These are phyloP conservation scores for Mollisia scopiformis DNA, from an alignment of 2,329 filamentous ascomycete genomes.

Conservation along the genomic window DNA sequence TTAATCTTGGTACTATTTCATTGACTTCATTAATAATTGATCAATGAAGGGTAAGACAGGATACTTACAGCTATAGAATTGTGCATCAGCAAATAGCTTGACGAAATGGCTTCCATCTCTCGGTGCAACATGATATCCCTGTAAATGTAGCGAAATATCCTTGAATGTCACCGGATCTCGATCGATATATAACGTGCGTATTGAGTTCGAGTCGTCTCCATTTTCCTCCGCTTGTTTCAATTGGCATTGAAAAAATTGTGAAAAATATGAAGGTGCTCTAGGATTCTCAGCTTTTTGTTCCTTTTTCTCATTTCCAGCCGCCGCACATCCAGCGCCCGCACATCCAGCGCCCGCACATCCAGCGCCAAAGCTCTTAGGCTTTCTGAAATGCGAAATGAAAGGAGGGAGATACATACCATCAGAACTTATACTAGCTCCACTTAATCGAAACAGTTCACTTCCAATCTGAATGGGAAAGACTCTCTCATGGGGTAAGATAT, in stretches of 20 bases:
- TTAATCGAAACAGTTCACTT: slow-evolving; percentile 68
- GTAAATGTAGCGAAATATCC: slow-evolving; percentile 88
- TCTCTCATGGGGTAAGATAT: slow-evolving; percentile 41
- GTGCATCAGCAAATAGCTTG: slow-evolving; percentile 89
- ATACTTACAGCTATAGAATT: slow-evolving; percentile 81
- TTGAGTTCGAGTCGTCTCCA: slow-evolving; percentile 34
- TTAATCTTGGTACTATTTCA: slow-evolving; percentile 75
- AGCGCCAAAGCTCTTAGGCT: not conserved
- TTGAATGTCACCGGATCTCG: slow-evolving; percentile 86
- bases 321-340: not conserved
- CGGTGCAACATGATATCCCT: slow-evolving; percentile 87
- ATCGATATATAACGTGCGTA: slow-evolving; percentile 92
- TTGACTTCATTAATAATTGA: slow-evolving; percentile 17
- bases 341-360: not conserved
- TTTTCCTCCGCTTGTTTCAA: slow-evolving; percentile 65
- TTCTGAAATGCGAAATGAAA: not conserved
- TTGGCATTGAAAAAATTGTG: slow-evolving; percentile 88
- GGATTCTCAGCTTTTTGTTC: slow-evolving; percentile 51
- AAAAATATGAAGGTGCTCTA: slow-evolving; percentile 94
- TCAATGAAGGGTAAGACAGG: not conserved
- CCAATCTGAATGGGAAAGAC: slow-evolving; percentile 73
- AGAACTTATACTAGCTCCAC: slow-evolving; percentile 70
- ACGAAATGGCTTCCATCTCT: slow-evolving; percentile 86
- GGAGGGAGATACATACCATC: slow-evolving; percentile 60
- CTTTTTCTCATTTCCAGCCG: not conserved